Base-by-base conservation (phyloP, 2,329 filamentous ascomycete genomes). In the Phaeosphaeriaceae sp. region DNA sequence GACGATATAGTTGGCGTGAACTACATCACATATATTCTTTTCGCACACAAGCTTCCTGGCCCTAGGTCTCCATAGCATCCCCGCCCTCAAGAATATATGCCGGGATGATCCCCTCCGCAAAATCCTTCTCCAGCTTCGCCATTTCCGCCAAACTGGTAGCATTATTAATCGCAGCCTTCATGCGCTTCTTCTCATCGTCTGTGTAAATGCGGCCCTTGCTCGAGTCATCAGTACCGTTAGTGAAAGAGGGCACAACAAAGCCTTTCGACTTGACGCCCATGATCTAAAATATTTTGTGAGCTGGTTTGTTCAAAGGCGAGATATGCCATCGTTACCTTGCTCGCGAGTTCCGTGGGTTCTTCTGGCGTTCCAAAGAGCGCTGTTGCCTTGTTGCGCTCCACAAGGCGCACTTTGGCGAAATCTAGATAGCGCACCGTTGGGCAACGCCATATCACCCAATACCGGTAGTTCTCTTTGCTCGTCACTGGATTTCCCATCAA, bases 391-490 rank as follows among this genome's bases (percentile, higher is more conserved):
- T 84, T 77, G 36, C 92, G 85, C 80, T 99, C 94, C 0, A 83
- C 86, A 57, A 94, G 85, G 75, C 91, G 95, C 41, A 99, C 92
- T 76, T 96, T 96, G 63, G 86, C 82, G 72, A 91, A 97, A 76
- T 99, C 94, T 40, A 99, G 82, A 75, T 96, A 97, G 36, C 93
- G 87, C 35, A 99, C 86, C 4, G 81, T 83, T 1, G 91, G 92
- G 70, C 89, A 90, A 56, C 87, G 85, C 88, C 90, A 97, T 52
- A 99, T 83, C 21, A 96, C 79, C 88, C 90, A 99, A 72, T 88
- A 88, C 44, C 94, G 88, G 77, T 97, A 99, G 76, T 97, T 80
- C 91, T 97, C 92, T 77, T 93, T 96, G 79, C 88, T 89, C 18
- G 89, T 86, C 6, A 97, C 89, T 0, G 94, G 93, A 72, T 97